These are phyloP conservation scores for Hygrophorus russula DNA, from an alignment of 768 basidiomycete species.

Conservation along the genomic window DNA sequence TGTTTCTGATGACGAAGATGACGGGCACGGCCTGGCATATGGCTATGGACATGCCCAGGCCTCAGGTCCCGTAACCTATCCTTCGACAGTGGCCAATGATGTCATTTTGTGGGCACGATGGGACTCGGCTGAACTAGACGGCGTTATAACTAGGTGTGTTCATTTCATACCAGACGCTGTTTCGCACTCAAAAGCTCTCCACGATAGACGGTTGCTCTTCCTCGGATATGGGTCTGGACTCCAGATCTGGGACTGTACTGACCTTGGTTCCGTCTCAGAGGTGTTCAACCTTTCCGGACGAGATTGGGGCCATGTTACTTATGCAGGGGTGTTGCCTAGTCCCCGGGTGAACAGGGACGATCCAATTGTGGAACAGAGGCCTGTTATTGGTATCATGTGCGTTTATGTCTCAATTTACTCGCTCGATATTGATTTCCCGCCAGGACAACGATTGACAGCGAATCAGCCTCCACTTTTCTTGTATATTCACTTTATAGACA, in stretches of 20 bases:
- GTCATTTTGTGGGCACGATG: conserved; percentile 32
- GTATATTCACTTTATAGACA: conserved; percentile 13
- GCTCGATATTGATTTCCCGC: too few relatives aligned
- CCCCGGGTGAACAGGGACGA: not conserved
- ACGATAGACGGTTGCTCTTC: conserved; percentile 34
- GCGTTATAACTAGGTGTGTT: conserved; percentile 10
- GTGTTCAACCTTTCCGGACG: conserved; percentile 6
- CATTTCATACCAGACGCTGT: too few relatives aligned
- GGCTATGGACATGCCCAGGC: not conserved
- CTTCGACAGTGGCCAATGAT: conserved; percentile 1
- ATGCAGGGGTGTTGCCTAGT: conserved; percentile 5
- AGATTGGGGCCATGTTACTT: conserved; percentile 4
- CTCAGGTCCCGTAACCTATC: not conserved
- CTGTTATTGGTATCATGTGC: conserved; percentile 8
- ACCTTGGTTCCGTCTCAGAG: conserved; percentile 28
- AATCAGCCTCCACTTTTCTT: conserved; percentile 4
- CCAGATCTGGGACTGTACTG: conserved; percentile 49
- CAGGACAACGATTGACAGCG: conserved; percentile 6
- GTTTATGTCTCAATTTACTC: not conserved
- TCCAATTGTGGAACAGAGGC: not conserved
- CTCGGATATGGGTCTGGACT: conserved; percentile 43
- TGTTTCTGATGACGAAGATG: conserved; percentile 6
- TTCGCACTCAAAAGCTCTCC: too few relatives aligned
- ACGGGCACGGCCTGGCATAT: not conserved
- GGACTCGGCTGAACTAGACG: conserved; percentile 20